Evolutionary conservation across 2,329 filamentous ascomycete species (phyloP).

Genomic region (Didymellaceae sp.): DNA sequence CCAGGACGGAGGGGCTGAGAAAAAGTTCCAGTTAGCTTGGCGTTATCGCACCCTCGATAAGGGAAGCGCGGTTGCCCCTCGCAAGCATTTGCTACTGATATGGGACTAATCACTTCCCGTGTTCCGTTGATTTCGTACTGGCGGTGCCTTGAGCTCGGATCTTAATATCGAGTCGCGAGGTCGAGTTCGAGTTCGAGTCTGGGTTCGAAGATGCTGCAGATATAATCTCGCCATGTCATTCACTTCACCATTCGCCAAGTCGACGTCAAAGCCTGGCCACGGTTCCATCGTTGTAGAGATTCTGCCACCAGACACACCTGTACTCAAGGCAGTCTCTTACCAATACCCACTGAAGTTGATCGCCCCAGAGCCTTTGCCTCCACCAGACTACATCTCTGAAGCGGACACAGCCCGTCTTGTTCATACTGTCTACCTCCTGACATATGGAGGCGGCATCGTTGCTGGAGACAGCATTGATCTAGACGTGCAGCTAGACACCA

Average conservation of each 20-base stretch:
- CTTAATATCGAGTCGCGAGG: no score
- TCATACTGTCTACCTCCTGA: constrained; percentile 83
- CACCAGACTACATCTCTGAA: constrained; percentile 51
- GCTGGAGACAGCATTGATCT: constrained; percentile 84
- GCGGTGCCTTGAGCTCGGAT: no score
- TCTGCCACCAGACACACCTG: constrained; percentile 73
- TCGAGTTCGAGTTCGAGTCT: no score
- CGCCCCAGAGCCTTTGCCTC: constrained; percentile 71
- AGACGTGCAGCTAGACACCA: constrained; percentile 67
- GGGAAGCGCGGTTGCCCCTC: constrained; percentile 5
- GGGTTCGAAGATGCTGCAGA: constrained; percentile 21
- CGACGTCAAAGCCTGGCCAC: constrained; percentile 75
- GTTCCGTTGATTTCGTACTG: neutral
- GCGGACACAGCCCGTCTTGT: constrained; percentile 59
- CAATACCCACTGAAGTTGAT: constrained; percentile 96
- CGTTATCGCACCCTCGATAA: constrained; percentile 15
- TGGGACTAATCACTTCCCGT: neutral
- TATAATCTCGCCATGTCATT: constrained; percentile 37
- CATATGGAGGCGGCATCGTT: constrained; percentile 92
- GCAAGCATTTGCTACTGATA: neutral
- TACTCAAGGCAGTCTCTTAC: constrained; percentile 77
- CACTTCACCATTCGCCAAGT: constrained; percentile 76
- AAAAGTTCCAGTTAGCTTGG: constrained; percentile 13
- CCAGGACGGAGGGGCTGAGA: constrained; percentile 3
- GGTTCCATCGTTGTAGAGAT: constrained; percentile 77